Base-by-base conservation (phyloP, 257 asterid genomes). In the Lycium ferocissimum region DNA sequence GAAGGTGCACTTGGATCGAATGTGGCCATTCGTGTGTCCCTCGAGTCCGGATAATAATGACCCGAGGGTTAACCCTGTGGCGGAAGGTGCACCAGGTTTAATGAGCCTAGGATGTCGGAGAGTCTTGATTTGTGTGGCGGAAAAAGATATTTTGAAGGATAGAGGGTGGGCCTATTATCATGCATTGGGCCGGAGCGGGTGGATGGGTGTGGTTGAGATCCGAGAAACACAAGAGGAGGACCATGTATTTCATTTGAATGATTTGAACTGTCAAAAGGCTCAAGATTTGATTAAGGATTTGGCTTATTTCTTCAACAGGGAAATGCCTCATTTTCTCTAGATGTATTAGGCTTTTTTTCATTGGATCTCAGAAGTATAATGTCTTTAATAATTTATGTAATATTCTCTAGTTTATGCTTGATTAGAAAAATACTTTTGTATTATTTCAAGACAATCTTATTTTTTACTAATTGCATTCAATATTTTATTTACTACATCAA, bases 181-280 rank as follows among this genome's bases (percentile, higher is more conserved):
- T 9, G 85, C 49, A 0, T 85, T 90, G 91, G 76, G 85, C 22
- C 82, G 61, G 89, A 82, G 91, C 67, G 86, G 92, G 57, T 89
- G 92, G 92, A 40, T 53, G 80, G 92, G 95, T 40, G 70, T 57
- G 82, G 89, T 80, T 58, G 88, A 88, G 90, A 86, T 89, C 84
- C 86, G 88, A 12, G 90, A 90, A 75, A 84, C 87, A 3, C 85
- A 88, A 10, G 92, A 86, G 8, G 85, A 85, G 69, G 88, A 45
- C 6, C 92, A 89, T 62, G 87, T 78, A 20, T 92, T 92, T 83
- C 92, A 86, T 86, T 72, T 90, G 69, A 6, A 57, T 7, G 87
- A 84, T 26, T 76, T 81, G 72, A 45, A 59, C 8, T 6, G 65
- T 56, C 89, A 87, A 1, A 89, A 88, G 82, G 89, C 92, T 40